Base-by-base conservation (phyloP, 2,329 filamentous ascomycete genomes). In the Trichoderma sp. region DNA sequence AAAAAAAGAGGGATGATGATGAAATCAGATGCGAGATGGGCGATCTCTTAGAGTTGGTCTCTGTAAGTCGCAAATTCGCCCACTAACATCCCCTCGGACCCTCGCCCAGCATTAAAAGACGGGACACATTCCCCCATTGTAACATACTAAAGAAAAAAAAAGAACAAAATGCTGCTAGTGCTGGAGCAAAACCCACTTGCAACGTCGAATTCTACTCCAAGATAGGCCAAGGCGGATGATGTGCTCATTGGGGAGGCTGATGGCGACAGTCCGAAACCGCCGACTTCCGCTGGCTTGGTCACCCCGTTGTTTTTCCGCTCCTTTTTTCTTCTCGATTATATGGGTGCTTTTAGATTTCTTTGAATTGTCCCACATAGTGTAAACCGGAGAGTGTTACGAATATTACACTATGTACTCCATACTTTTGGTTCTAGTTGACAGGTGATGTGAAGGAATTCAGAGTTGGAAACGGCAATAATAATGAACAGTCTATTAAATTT, bases 191-290 rank as follows among this genome's bases (percentile, higher is more conserved):
- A 32, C 36, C 61, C 61, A 71, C 58, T 21, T 58, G n/a, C 34
- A 58, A 61, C 21, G 36, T 32, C 26, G 14, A 24, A n/a, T 15
- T 69, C 28, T 21, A 9, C 57, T 61, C 28, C 47, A 51, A 36
- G 36, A 69, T 69, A 47, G 32, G 39, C 21, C 36, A 67, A 58
- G 36, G 63, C 56, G 32, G 18, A 39, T 34, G 61, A 72, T 72
- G 66, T 61, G 66, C 71, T 74, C 70, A 74, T 73, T 64, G 65
- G 61, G 72, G 71, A 47, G 63, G 65, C 65, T 61, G 73, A 76
- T 76, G 76, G 75, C 76, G 76, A 77, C 76, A 77, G 75, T 68
- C 74, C 73, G 74, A 74, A 68, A 64, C 71, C 71, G 57, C 71
- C 71, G 71, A 72, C 64, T 70, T 72, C 71, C 71, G 71, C 60